Base-by-base conservation (phyloP, 352 stramenopile genomes). In the Phytophthora colocasiae region DNA sequence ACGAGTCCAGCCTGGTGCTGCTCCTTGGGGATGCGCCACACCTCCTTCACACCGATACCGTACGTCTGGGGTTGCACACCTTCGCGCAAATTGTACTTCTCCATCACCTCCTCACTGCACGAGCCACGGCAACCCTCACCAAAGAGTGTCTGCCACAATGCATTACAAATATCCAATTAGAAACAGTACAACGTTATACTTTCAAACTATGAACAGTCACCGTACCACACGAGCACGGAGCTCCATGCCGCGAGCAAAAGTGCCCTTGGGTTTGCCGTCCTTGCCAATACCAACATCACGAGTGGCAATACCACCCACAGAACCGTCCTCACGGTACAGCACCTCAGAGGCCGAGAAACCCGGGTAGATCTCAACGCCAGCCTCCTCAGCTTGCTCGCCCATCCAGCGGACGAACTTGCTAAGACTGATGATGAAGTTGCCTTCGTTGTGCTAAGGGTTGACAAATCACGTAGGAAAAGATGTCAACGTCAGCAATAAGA, bases 21-120 rank as follows among this genome's bases (percentile, higher is more conserved):
- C 57, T 98, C 95, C 74, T 97, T 90, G 4, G 96, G 94, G 32
- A 97, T 83, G 43, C 84, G 83, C 88, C 88, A 96, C 58, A 96
- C 97, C 78, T 99, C 98, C 82, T 99, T 99, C 65, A 99, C 95
- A n/a, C 98, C 98, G 26, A 99, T 85, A 24, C 97, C 98, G 76
- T 99, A 99, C 31, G 97, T 99, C 81, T 99, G 98, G 53, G 87
- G 89, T 58, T 98, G 83, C 12, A 80, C 72, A 54, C 87, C 82
- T 26, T 97, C 79, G 22, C 97, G 86, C 59, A 99, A 77, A 50
- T 98, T 84, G 69, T 98, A 99, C 58, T 98, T 98, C 14, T 90
- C 73, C 73, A 99, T 99, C 54, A 99, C 77, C 32, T 97, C 90
- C 78, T 99, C 97, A 38, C 91, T 98, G 84, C 97, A 99, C 22